Conservation (phyloP, 164 flowering plant species). For the Tetracentron sinense region DNA sequence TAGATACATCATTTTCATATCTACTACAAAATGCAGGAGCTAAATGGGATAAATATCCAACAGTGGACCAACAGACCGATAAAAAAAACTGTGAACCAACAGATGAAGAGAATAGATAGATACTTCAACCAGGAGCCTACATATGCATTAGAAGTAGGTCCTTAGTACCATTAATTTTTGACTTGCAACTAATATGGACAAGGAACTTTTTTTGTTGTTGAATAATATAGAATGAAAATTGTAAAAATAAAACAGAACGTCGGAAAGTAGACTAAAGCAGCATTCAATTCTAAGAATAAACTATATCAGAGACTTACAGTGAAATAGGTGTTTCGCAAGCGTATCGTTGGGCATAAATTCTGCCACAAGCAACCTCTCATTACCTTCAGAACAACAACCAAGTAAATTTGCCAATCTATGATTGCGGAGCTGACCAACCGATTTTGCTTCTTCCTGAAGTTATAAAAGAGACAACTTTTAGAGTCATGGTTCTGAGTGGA, state of each 20-base stretch:
- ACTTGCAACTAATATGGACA: no score
- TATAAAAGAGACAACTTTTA: not conserved
- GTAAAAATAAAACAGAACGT: not conserved
- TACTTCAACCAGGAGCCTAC: no score
- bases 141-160: no score
- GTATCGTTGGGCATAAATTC: slow-evolving; percentile 95
- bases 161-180: no score
- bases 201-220: no score
- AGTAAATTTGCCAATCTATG: slow-evolving; percentile 76
- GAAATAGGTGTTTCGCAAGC: slow-evolving; percentile 85
- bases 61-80: no score
- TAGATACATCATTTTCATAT: no score
- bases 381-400: slow-evolving; percentile 90
- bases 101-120: no score
- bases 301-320: slow-evolving; percentile 52
- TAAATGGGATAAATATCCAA: no score
- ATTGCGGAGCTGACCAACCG: slow-evolving; percentile 86
- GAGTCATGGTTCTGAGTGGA: not conserved
- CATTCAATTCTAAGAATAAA: not conserved
- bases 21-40: no score
- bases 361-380: slow-evolving; percentile 83
- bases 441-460: slow-evolving; percentile 80
- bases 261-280: not conserved
- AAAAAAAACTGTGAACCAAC: no score
- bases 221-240: no score